Base-by-base conservation (phyloP, 164 flowering plant species). In the Stephania japonica region DNA sequence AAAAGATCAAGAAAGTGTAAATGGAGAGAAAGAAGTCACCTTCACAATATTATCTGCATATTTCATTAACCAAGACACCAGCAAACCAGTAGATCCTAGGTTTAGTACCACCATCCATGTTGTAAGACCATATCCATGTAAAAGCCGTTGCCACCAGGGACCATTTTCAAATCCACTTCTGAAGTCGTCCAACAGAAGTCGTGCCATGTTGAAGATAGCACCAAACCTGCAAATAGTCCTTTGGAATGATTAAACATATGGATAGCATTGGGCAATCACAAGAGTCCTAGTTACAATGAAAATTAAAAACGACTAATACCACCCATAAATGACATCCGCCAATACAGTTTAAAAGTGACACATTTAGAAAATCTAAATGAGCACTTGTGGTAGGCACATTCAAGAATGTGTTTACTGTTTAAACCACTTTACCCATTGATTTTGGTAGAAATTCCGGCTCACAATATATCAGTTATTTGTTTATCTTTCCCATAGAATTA, bases 1-100 rank as follows among this genome's bases (percentile, higher is more conserved):
- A 64, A 3, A 59, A 70, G 18, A 32, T 4, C 38, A 21, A 68
- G 23, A n/a, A 10, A 65, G 24, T 63, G 24, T 23, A 7, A 64
- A 18, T 11, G 32, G 69, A 26, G 38, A 69, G n/a, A 69, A 71
- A 68, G 38, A 23, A 47, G 4, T 65, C 80, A 93, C 97, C 98
- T 91, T 92, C 18, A 92, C 91, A 77, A 92, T 92, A 78, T 90
- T 91, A 80, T 92, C 98, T 3, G 98, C 98, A 82, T 87, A 91
- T 74, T 93, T 96, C 99, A 93, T 91, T 77, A 96, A 85, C 98
- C 99, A 96, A 64, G 99, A 96, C 67, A 96, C 97, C 68, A 96
- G 80, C 70, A 93, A 81, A 47, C 99, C 99, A 73, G 97, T 85
- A 16, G 97, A 88, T 19, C 98, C 98, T 25, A 96, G 85, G 79